phyloP scores from a whole-genome alignment of 2,329 filamentous ascomycete species.

The Atkinsonella texensis region DNA sequence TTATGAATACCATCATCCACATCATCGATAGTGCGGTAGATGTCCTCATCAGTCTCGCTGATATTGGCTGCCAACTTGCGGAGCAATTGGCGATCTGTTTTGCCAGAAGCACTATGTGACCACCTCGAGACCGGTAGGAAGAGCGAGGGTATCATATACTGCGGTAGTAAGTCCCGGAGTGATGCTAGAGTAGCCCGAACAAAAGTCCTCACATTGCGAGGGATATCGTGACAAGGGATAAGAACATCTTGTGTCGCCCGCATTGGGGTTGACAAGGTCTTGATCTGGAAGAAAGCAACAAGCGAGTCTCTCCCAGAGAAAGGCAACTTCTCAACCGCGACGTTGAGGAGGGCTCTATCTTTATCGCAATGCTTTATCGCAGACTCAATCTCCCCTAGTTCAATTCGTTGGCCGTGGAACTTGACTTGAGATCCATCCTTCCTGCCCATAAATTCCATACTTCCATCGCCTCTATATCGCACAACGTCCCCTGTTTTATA shows the following conservation, averaged over 20 bases:
- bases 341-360: not conserved
- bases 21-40: not conserved
- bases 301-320: not conserved
- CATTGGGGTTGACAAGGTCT: not conserved
- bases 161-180: not conserved
- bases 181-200: not conserved
- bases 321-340: not conserved
- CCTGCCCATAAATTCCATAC: slow-evolving; percentile 9
- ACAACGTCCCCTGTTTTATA: not conserved
- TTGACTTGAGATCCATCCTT: slow-evolving; percentile 12
- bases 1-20: not conserved
- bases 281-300: not conserved
- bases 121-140: not conserved
- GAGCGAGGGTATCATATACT: not conserved
- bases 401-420: slow-evolving; percentile 2
- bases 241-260: not conserved
- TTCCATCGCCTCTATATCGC: slow-evolving; percentile 15
- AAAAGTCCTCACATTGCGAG: not conserved
- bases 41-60: not conserved
- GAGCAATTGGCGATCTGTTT: not conserved
- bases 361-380: not conserved
- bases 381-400: not conserved
- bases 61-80: not conserved
- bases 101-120: not conserved
- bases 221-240: not conserved